Evolutionary conservation across 2,329 filamentous ascomycete species (phyloP), one percentile per base, ranked within the genome.

Genomic region (Penicillium sp.): DNA sequence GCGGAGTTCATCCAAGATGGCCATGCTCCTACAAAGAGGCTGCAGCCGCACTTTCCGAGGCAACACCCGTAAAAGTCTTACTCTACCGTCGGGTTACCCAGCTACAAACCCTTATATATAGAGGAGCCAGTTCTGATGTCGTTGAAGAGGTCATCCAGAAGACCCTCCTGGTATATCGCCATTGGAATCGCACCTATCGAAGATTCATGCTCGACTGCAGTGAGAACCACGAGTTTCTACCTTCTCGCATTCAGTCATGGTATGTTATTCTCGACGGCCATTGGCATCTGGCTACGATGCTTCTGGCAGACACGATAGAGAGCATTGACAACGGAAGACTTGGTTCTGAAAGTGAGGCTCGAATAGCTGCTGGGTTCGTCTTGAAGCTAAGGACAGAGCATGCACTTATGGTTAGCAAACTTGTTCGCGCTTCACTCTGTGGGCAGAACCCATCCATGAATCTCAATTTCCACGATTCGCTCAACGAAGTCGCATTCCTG

Each of bases 41-140:
- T 1, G 74, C 79, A 2, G 68, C 76, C 21, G 68, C 77, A 1
- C 73, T 85, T 2, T 77, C 77, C 14, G 76, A 80, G 56, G 79
- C 82, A 3, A 80, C 81, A 1, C 81, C 82, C 0, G 79, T 84
- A 56, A 85, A 85, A 64, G 81, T 85, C 1, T 70, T 85, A 2
- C 74, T 85, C 2, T 85, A 81, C 62, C 79, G 83, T 12, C 78
- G 81, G 57, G 75, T 84, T 7, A 78, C 79, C 0, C 79, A 78
- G n/a, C 74, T 85, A 0, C 82, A 85, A 61, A 80, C 77, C 21
- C 71, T 81, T 4, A 60, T 83, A 9, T 72, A 78, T 47, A 71
- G 78, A 55, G 69, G 69, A 18, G 65, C 63, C 43, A 58, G 64
- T 49, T 68, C 66, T 20, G 67, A 74, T 5, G 66, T 68, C 6